phyloP scores from a whole-genome alignment of 768 basidiomycete genomes.

The Favolaschia claudopus region DNA sequence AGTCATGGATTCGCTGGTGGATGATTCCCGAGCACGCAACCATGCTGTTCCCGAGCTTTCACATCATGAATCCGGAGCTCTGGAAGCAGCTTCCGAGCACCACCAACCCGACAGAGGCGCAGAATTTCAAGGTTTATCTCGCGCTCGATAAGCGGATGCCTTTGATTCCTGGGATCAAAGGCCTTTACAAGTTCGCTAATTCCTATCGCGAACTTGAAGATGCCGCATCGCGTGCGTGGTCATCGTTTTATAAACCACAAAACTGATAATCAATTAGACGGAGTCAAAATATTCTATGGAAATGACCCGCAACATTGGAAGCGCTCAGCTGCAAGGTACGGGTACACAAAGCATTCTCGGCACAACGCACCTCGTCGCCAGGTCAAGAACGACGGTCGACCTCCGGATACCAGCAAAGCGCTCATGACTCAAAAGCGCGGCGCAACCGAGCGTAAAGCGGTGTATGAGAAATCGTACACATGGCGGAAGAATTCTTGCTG shows the following conservation, averaged over 20 bases:
- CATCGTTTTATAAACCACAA: too few species aligned
- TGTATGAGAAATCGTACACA: not conserved
- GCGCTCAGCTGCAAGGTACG: not conserved
- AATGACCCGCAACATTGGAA: not conserved
- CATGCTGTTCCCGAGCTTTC: not conserved
- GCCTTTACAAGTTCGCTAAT: too few species aligned
- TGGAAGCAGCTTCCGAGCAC: conserved; percentile 34
- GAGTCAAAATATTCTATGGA: too few species aligned
- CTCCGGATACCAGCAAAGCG: not conserved
- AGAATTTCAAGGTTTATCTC: conserved; percentile 38
- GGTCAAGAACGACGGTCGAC: conserved; percentile 6
- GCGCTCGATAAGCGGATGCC: conserved; percentile 15
- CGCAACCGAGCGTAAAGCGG: too few species aligned
- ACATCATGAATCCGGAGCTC: not conserved
- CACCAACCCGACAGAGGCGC: conserved; percentile 39
- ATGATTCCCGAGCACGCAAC: not conserved
- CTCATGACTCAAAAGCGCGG: not conserved
- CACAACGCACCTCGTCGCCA: not conserved
- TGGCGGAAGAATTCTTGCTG: conserved; percentile 6
- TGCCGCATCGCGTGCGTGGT: too few species aligned
- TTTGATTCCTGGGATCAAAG: too few species aligned
- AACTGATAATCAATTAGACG: too few species aligned
- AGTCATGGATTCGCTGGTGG: not conserved
- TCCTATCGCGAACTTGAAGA: not conserved
- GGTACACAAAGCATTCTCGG: not conserved